Percentiles rank a stretch among this genome's conserved stretches.
Conservation (phyloP, 2,329 filamentous ascomycete species). For the Botrytis porri region DNA sequence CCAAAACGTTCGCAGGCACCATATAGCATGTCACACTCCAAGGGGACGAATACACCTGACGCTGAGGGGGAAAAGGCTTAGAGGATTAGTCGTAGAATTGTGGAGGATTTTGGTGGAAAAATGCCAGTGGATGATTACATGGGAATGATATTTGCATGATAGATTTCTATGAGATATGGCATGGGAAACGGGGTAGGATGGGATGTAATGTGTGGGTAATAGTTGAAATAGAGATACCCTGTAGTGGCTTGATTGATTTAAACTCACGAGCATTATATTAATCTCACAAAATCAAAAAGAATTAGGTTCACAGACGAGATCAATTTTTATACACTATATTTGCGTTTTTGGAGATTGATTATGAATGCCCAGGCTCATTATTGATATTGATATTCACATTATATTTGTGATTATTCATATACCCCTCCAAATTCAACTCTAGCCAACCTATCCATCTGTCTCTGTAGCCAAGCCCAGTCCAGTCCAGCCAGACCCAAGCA, state of each 20-base stretch:
- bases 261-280: neutral
- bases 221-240: neutral
- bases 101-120: neutral
- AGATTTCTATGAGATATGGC: neutral
- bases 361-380: neutral
- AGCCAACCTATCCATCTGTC: neutral
- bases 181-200: too few species aligned
- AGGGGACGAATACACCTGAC: conserved; percentile 34
- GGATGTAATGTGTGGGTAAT: neutral
- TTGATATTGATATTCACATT: neutral
- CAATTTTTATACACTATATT: too few species aligned
- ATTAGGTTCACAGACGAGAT: neutral
- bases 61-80: conserved; percentile 18
- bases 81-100: neutral
- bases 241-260: neutral
- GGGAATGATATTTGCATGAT: neutral
- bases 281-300: neutral
- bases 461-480: neutral
- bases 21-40: conserved; percentile 38
- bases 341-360: neutral
- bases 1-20: conserved; percentile 30
- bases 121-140: neutral
- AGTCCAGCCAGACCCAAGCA: too few species aligned
- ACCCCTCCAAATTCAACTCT: neutral
- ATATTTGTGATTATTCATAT: neutral